A percentile compares a stretch with the other conserved stretches of the same genome.
These are phyloP conservation scores for Tuber calosporum DNA, from an alignment of 495 filamentous ascomycete genomes.

Conservation along the genomic window DNA sequence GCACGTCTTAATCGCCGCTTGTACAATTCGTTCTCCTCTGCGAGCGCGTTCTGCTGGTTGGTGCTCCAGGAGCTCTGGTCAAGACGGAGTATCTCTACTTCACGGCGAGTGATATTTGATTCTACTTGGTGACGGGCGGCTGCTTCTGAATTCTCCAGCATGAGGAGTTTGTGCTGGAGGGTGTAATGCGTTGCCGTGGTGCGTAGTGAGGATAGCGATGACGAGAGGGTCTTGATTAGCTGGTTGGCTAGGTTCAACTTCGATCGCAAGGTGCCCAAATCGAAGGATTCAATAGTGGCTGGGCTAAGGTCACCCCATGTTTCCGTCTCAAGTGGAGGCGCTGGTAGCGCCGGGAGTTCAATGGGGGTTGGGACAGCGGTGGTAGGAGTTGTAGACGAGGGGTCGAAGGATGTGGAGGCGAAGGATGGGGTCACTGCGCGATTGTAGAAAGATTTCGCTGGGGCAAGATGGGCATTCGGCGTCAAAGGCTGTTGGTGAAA, in stretches of 20 bases:
- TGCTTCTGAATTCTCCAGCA: slow-evolving; percentile 77
- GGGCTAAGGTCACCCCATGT: slow-evolving; percentile 34
- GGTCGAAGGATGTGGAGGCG: slow-evolving; percentile 20
- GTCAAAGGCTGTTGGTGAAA: slow-evolving; percentile 15
- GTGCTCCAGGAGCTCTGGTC: slow-evolving; percentile 49
- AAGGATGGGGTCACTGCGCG: slow-evolving; percentile 15
- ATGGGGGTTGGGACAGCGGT: slow-evolving; percentile 20
- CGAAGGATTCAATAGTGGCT: slow-evolving; percentile 34
- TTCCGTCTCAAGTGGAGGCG: slow-evolving; percentile 17
- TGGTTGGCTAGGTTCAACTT: slow-evolving; percentile 39
- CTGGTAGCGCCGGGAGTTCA: slow-evolving; percentile 21
- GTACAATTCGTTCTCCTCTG: slow-evolving; percentile 58
- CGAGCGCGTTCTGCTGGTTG: slow-evolving; percentile 49
- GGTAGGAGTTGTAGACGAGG: slow-evolving; percentile 27
- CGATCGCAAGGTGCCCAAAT: slow-evolving; percentile 35
- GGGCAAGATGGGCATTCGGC: slow-evolving; percentile 19
- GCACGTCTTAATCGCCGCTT: slow-evolving; percentile 61
- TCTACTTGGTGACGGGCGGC: slow-evolving; percentile 84
- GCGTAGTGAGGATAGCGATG: slow-evolving; percentile 29
- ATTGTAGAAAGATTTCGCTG: slow-evolving; percentile 15
- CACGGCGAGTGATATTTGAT: slow-evolving; percentile 81
- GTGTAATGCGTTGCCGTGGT: slow-evolving; percentile 72
- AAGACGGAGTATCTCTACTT: slow-evolving; percentile 77
- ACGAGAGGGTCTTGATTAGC: slow-evolving; percentile 35
- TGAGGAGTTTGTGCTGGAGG: slow-evolving; percentile 79